Conservation (phyloP, 1,284 basidiomycete species). For the Leccinum subfulvum region DNA sequence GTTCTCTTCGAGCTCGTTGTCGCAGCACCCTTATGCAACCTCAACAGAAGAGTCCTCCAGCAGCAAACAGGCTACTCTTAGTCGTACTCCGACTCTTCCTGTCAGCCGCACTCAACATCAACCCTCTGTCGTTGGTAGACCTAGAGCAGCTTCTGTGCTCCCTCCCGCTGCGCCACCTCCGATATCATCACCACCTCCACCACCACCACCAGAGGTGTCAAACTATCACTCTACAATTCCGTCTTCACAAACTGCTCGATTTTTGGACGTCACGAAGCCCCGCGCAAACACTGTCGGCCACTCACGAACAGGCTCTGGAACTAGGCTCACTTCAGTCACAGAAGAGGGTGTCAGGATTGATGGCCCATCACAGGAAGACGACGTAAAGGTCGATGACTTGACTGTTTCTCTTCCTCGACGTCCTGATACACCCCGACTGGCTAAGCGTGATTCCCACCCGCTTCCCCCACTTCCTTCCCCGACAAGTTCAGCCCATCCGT, state of each 20-base stretch:
- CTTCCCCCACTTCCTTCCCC: constrained; percentile 65
- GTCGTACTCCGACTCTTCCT: constrained; percentile 30
- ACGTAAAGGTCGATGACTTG: constrained; percentile 26
- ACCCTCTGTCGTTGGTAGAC: constrained; percentile 34
- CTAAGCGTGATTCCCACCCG: constrained; percentile 57
- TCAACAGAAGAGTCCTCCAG: constrained; percentile 33
- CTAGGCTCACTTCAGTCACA: constrained; percentile 54
- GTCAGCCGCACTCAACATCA: constrained; percentile 30
- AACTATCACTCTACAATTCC: constrained; percentile 26
- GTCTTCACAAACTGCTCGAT: constrained; percentile 30
- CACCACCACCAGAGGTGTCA: constrained; percentile 47
- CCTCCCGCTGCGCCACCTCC: constrained; percentile 69
- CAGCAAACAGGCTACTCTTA: constrained; percentile 25
- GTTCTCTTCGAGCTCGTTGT: constrained; percentile 26
- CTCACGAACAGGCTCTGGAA: constrained; percentile 54
- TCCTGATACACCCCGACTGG: constrained; percentile 38
- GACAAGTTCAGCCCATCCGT: constrained; percentile 27
- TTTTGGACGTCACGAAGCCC: constrained; percentile 41
- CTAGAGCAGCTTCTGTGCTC: constrained; percentile 57
- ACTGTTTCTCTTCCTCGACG: constrained; percentile 29
- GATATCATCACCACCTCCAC: constrained; percentile 57
- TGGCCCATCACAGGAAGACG: constrained; percentile 27
- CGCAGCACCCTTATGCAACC: constrained; percentile 44
- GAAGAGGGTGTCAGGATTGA: constrained; percentile 54
- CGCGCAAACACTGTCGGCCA: constrained; percentile 54